Conservation (phyloP, 257 asterid species). For the Forsythia suspensa region DNA sequence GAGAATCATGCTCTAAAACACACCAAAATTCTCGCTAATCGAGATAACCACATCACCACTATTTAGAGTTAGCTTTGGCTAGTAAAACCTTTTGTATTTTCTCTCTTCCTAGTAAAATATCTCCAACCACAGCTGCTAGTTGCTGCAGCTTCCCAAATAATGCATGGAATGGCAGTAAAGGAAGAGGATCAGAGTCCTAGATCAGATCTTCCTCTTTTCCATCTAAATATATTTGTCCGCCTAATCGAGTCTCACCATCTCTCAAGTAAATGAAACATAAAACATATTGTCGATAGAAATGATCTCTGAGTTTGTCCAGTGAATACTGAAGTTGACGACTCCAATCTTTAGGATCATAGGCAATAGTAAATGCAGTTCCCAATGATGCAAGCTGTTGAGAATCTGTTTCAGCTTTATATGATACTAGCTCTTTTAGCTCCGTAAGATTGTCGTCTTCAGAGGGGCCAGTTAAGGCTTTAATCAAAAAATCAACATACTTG, state of each 20-base stretch:
- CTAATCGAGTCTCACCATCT: constrained; percentile 87
- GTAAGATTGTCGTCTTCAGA: no score
- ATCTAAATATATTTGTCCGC: constrained; percentile 80
- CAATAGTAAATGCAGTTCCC: no score
- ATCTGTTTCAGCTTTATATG: no score
- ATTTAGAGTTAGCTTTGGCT: constrained; percentile 93
- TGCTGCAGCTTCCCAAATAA: constrained; percentile 95
- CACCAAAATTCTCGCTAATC: constrained; percentile 95
- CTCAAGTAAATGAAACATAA: constrained; percentile 84
- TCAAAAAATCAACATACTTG: no score
- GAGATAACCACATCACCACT: constrained; percentile 90
- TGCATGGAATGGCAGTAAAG: constrained; percentile 98
- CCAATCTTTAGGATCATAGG: no score
- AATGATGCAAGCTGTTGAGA: no score
- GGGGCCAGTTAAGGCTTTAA: no score
- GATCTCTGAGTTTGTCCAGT: no score
- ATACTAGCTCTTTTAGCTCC: no score
- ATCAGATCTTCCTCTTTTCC: constrained; percentile 66
- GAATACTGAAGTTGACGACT: no score
- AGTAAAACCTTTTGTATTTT: constrained; percentile 92
- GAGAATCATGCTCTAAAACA: constrained; percentile 72
- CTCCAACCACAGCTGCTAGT: constrained; percentile 92
- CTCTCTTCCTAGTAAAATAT: constrained; percentile 94
- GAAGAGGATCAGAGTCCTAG: constrained; percentile 79
- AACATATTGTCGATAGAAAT: constrained; percentile 84